These are phyloP conservation scores for Mycena filopes DNA, from an alignment of 768 basidiomycete genomes.

Conservation along the genomic window DNA sequence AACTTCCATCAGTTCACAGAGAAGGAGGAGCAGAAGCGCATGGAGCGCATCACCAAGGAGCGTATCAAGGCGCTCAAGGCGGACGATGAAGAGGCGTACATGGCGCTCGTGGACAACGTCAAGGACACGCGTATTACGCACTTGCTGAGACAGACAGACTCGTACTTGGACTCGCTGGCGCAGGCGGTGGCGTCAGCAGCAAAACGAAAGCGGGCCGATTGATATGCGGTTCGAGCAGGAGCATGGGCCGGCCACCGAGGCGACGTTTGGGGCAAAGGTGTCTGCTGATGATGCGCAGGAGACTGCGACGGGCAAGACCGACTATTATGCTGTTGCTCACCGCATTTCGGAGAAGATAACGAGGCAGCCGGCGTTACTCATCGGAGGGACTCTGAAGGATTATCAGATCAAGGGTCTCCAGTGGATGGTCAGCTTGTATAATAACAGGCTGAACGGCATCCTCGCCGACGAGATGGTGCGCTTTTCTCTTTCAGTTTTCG, in stretches of 20 bases:
- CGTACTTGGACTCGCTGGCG: conserved; percentile 94
- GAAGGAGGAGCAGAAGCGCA: conserved; percentile 97
- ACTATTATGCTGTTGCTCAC: conserved; percentile 97
- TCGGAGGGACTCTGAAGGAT: conserved; percentile 92
- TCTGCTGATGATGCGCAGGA: conserved; percentile 66
- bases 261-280: conserved; percentile 89
- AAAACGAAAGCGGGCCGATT: conserved; percentile 70
- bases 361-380: conserved; percentile 75
- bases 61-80: conserved; percentile 97
- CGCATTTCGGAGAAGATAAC: conserved; percentile 87
- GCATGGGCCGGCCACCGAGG: conserved; percentile 83
- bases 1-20: conserved; percentile 91
- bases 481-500: conserved; percentile 11
- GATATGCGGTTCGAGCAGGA: conserved; percentile 66
- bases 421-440: conserved; percentile 99
- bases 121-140: conserved; percentile 99
- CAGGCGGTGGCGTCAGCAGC: conserved; percentile 94
- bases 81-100: conserved; percentile 99
- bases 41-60: conserved; percentile 96
- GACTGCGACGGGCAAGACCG: conserved; percentile 79
- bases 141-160: conserved; percentile 91
- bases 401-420: conserved; percentile 96
- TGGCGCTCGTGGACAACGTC: conserved; percentile 98
- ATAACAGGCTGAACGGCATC: conserved; percentile 95
- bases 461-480: conserved; percentile 92